Base-by-base conservation (phyloP, 495 filamentous ascomycete species). In the Mytilinidion resinicola region DNA sequence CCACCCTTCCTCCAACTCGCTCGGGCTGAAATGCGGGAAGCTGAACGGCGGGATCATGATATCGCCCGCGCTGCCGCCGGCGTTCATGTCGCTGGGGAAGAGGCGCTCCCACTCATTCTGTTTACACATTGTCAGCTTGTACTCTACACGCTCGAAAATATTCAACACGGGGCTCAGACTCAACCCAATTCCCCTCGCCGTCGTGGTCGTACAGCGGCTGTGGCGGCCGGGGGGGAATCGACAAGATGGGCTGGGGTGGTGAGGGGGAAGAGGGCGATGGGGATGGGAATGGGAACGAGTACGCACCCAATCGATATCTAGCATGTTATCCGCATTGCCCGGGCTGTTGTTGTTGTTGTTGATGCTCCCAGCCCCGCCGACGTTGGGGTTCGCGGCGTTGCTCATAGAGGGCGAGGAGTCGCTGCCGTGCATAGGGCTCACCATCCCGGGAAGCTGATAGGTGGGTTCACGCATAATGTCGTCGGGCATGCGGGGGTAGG, bases 241-340 rank as follows among this genome's bases (percentile, higher is more conserved):
- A n/a, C n/a, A n/a, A n/a, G n/a, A n/a, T n/a, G n/a, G n/a, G n/a
- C n/a, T n/a, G n/a, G n/a, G n/a, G n/a, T n/a, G n/a, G n/a, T n/a
- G n/a, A n/a, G n/a, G n/a, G n/a, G n/a, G n/a, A n/a, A 12, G 19
- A 49, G 19, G 19, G 46, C 12, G 9, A 49, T 10, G 10, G 46
- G 19, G 25, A 30, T 30, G 25, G 25, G 25, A 43, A 11, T 8
- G 39, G 15, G 17, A n/a, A 49, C 21, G 33, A 15, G 21, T 20
- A 58, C 65, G 57, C 39, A 68, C 66, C 66, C 66, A 69, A 41
- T 66, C 66, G 59, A 69, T 69, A 53, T 69, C 66, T 10, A 62
- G 53, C 21, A 67, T 42, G 4, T 20, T 41, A 39, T 56, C 56
- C 58, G 52, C 0, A 19, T 44, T 43, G 49, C 61, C 34, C n/a